A percentile compares a stretch with the other conserved stretches of the same genome.
Conservation (phyloP, 495 filamentous ascomycete species). For the Neurospora hispaniola region DNA sequence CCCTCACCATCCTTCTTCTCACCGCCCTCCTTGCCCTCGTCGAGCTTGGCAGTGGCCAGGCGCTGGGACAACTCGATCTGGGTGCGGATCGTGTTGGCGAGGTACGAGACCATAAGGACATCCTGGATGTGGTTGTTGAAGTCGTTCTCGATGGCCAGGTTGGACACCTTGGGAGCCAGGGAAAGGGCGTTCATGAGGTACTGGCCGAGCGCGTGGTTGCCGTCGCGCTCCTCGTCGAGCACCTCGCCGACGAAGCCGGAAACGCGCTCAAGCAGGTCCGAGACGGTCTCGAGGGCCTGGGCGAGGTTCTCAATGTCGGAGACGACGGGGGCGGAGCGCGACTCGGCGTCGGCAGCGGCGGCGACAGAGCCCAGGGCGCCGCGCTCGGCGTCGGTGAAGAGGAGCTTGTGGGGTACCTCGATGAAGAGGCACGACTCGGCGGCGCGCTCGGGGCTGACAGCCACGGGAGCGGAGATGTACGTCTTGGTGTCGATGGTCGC, state of each 20-base stretch:
- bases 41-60: conserved; percentile 74
- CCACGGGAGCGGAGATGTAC: conserved; percentile 90
- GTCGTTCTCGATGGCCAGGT: conserved; percentile 80
- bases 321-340: conserved; percentile 57
- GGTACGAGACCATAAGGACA: conserved; percentile 89
- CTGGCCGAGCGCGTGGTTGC: conserved; percentile 82
- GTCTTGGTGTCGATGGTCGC: conserved; percentile 74
- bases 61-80: conserved; percentile 97
- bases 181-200: conserved; percentile 86
- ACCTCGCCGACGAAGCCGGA: conserved; percentile 82
- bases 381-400: conserved; percentile 86
- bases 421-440: conserved; percentile 94
- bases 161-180: conserved; percentile 86
- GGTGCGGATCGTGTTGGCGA: conserved; percentile 96
- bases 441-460: conserved; percentile 87
- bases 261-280: conserved; percentile 81
- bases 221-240: conserved; percentile 47
- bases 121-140: conserved; percentile 99
- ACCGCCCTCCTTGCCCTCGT: conserved; percentile 42
- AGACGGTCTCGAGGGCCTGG: conserved; percentile 69
- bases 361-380: conserved; percentile 79
- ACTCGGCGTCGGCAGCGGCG: conserved; percentile 66
- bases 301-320: conserved; percentile 85
- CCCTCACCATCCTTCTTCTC: conserved; percentile 33
- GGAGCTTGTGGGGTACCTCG: conserved; percentile 78